phyloP scores from a whole-genome alignment of 2,329 filamentous ascomycete genomes.

The Allantophomopsis lycopodina region DNA sequence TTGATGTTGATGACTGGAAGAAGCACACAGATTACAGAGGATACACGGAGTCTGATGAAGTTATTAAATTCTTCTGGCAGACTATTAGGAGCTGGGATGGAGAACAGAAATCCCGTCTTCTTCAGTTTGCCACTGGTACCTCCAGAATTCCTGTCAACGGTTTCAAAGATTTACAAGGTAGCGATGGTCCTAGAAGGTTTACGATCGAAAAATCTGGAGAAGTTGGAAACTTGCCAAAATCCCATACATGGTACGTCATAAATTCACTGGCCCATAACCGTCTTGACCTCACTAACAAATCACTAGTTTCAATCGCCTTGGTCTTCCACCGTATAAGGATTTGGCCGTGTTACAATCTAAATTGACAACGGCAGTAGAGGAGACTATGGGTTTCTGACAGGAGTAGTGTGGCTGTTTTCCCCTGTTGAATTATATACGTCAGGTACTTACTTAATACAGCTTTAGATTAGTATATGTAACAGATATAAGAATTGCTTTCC shows the following conservation, averaged over 20 bases:
- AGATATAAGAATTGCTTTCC: too few relatives aligned
- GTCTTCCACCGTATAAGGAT: constrained; percentile 85
- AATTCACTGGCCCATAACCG: not conserved
- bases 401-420: constrained; percentile 38
- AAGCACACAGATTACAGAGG: constrained; percentile 99
- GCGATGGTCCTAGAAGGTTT: constrained; percentile 86
- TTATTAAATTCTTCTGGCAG: constrained; percentile 98
- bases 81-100: constrained; percentile 94
- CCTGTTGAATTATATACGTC: too few relatives aligned
- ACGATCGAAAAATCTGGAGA: constrained; percentile 98
- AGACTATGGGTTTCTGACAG: constrained; percentile 97
- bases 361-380: constrained; percentile 91
- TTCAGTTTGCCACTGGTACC: constrained; percentile 96
- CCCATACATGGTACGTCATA: constrained; percentile 79
- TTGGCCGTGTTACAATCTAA: constrained; percentile 78
- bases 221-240: constrained; percentile 80
- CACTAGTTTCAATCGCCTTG: constrained; percentile 84
- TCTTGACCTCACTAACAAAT: constrained; percentile 4
- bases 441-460: too few relatives aligned
- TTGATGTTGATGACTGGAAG: constrained; percentile 99
- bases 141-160: constrained; percentile 97
- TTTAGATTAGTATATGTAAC: too few relatives aligned
- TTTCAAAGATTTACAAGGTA: constrained; percentile 97
- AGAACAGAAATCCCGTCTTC: constrained; percentile 88
- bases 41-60: constrained; percentile 94